Evolutionary conservation across 768 basidiomycete genomes (phyloP).

Genomic region (Naganishia vishniacii): DNA sequence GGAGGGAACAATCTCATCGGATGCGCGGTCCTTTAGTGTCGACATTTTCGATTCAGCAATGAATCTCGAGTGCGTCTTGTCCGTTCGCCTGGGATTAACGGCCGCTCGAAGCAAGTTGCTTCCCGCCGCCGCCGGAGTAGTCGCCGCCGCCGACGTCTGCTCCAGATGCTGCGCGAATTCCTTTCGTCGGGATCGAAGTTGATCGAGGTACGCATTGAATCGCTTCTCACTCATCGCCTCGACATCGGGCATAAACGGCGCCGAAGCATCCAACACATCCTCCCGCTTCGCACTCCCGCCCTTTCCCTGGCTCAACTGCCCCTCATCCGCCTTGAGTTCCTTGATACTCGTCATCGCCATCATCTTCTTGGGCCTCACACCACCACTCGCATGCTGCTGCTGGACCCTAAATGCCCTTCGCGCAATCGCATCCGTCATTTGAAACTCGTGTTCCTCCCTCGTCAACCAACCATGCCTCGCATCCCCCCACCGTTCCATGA

Average conservation of each 20-base stretch:
- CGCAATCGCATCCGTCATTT: background rate
- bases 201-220: slow-evolving; percentile 37
- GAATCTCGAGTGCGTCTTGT: slow-evolving; percentile 16
- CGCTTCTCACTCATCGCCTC: slow-evolving; percentile 34
- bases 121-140: background rate
- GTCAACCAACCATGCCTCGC: slow-evolving; percentile 36
- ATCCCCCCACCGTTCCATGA: slow-evolving; percentile 41
- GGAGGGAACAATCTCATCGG: slow-evolving; percentile 17
- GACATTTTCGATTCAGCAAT: slow-evolving; percentile 17
- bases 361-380: slow-evolving; percentile 3
- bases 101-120: slow-evolving; percentile 13
- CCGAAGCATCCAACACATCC: background rate
- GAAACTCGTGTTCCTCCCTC: slow-evolving; percentile 22
- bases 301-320: too few relatives aligned
- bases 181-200: slow-evolving; percentile 18
- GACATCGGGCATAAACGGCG: slow-evolving; percentile 33
- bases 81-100: slow-evolving; percentile 2
- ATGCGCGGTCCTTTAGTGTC: background rate
- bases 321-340: slow-evolving; percentile 9
- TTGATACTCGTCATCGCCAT: background rate
- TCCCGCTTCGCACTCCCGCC: background rate
- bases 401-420: background rate
- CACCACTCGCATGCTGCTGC: background rate
- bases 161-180: slow-evolving; percentile 8
- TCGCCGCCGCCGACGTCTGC: background rate